Conservation (phyloP, 2,329 filamentous ascomycete species). For the Stachybotrys chlorohalonatus region DNA sequence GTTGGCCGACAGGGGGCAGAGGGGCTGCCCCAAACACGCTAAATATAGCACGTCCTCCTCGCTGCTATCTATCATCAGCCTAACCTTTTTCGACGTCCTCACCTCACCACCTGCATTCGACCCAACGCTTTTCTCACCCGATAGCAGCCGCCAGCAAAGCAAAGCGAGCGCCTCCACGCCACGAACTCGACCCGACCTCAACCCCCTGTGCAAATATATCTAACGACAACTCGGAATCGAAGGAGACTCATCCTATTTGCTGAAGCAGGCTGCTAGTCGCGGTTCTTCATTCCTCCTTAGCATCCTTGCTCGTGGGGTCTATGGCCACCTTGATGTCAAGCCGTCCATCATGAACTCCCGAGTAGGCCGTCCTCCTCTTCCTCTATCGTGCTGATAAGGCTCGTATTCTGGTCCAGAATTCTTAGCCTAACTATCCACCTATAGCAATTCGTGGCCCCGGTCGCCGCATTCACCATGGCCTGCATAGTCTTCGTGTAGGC, state of each 20-base stretch:
- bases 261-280: too few species aligned
- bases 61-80: too few species aligned
- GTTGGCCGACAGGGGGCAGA: background rate
- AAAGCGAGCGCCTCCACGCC: background rate
- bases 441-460: slow-evolving; percentile 37
- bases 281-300: too few species aligned
- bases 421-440: slow-evolving; percentile 7
- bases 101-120: too few species aligned
- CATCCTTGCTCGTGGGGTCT: too few species aligned
- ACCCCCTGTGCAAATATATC: background rate
- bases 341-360: background rate
- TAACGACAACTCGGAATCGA: background rate
- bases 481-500: slow-evolving; percentile 37
- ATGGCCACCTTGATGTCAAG: background rate
- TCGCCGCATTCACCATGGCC: slow-evolving; percentile 46
- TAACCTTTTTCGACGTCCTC: too few species aligned
- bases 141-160: too few species aligned
- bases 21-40: too few species aligned
- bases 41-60: too few species aligned
- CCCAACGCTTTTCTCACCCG: too few species aligned
- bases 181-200: background rate
- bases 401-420: background rate
- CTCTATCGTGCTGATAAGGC: too few species aligned
- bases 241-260: too few species aligned
- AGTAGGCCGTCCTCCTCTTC: background rate